Base-by-base conservation (phyloP, 2,329 filamentous ascomycete genomes). In the Westerdykella ornata region DNA sequence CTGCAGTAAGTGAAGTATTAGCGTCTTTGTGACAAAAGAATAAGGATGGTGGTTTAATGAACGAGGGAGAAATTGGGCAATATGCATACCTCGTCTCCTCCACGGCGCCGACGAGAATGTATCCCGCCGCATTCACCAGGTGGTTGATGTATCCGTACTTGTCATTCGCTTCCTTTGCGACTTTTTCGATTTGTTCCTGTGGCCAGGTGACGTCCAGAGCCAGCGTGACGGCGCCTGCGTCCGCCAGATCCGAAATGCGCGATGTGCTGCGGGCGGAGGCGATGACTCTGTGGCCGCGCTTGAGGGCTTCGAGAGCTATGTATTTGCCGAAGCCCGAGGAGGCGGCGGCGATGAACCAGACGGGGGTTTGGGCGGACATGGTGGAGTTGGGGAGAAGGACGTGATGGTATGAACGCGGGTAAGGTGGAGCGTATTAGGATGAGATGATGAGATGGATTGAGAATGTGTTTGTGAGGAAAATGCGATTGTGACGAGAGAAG, bases 311-410 rank as follows among this genome's bases (percentile, higher is more conserved):
- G 13, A 71, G 64, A 22, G 66, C 65, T 3, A 76, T 60, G 43
- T 63, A 58, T 31, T 69, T 62, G 29, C 74, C 73, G 45, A 76
- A 66, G 38, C 73, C 73, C 11, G 59, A 66, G 28, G 68, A 70
- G 2, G 67, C 66, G n/a, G 71, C 73, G 7, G 69, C 75, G 46
- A 76, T 72, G 52, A 75, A 67, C 70, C 71, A 75, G 11, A 73
- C 66, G 29, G 57, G 59, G 13, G 49, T 49, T 39, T 52, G 43
- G 9, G 51, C 20, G 13, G 53, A 37, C 46, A 48, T 53, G 22
- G 17, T 43, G 22, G 22, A 11, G 3, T 11, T 26, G 12, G 3
- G 22, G 22, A n/a, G n/a, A n/a, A n/a, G n/a, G n/a, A n/a, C n/a
- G n/a, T n/a, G n/a, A 26, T 26, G 20, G 22, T 26, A 9, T 26